Evolutionary conservation across 1,139 yeast species (phyloP), one percentile per base, ranked within the genome.

Genomic region (Taphrina wiesneri): DNA sequence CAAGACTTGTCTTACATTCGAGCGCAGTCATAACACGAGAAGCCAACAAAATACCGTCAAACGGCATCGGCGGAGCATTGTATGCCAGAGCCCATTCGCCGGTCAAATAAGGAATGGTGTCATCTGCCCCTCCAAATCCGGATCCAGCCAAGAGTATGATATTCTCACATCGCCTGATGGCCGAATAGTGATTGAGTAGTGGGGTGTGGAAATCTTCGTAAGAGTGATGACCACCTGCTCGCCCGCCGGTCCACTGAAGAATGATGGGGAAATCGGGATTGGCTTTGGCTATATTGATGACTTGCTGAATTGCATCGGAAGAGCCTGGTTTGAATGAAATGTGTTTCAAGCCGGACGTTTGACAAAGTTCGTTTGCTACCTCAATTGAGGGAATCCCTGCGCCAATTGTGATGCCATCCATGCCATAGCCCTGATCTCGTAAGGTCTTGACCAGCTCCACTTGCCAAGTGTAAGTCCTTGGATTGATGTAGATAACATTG

Each of bases 211-310:
- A 91, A 80, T 93, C 99, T 82, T 93, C 99, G 76, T 86, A 93
- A 67, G 98, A 92, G 79, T 93, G 99, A 78, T 93, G 99, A 75
- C 99, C 99, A 84, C 99, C 99, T 81, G 97, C 99, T 85, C 99
- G 92, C 78, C 99, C 99, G 84, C 98, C 99, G 70, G 99, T 93
- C 99, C 99, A 93, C 83, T 93, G 99, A 74, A 93, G 82, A 67
- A 93, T 92, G 74, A 93, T 90, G 71, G 99, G 99, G 91, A 95
- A 93, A 69, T 77, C 80, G 72, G 99, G 99, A 79, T 92, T 96
- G 64, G 96, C 92, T 77, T 90, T 91, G 63, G 99, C 99, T 76
- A 93, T 93, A 68, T 87, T 80, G 73, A 93, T 86, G 71, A 86
- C 90, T 77, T 88, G 95, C 71, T 86, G 82, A 73, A 93, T 91